These are phyloP conservation scores for Jatropha curcas DNA, from an alignment of 345 rosid species.

Conservation along the genomic window DNA sequence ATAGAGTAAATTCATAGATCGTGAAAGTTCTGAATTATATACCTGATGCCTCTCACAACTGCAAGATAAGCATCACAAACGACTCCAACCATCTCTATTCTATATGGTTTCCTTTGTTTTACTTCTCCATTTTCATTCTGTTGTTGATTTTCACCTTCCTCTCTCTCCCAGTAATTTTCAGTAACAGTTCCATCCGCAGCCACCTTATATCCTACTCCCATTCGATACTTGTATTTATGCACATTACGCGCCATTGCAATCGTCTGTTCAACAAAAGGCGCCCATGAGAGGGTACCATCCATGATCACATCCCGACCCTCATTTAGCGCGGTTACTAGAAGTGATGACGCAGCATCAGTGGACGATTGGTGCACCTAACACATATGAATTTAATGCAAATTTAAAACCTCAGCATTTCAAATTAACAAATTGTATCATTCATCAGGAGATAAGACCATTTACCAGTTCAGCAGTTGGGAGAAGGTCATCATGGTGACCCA, in stretches of 20 bases:
- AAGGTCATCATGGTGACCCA: conserved; percentile 79
- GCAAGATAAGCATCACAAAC: conserved; percentile 95
- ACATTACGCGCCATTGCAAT: conserved; percentile 88
- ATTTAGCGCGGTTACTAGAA: conserved; percentile 84
- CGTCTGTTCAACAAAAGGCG: conserved; percentile 85
- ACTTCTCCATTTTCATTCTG: conserved; percentile 29
- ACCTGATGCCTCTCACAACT: conserved; percentile 93
- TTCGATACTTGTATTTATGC: conserved; percentile 75
- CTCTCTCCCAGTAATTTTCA: conserved; percentile 84
- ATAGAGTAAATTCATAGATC: background rate
- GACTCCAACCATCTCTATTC: conserved; percentile 93
- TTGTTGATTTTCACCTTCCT: conserved; percentile 47
- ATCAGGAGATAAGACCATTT: conserved; percentile 12
- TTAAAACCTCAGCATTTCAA: no score
- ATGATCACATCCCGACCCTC: conserved; percentile 94
- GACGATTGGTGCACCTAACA: conserved; percentile 90
- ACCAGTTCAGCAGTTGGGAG: conserved; percentile 89
- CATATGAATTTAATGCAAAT: no score
- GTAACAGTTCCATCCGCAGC: conserved; percentile 59
- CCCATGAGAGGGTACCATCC: conserved; percentile 96
- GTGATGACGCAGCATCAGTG: conserved; percentile 90
- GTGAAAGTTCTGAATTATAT: background rate
- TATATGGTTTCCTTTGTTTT: conserved; percentile 69
- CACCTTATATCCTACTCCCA: conserved; percentile 81
- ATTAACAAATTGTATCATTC: background rate